Evolutionary conservation across 1,284 basidiomycete genomes (phyloP), one percentile per base, ranked within the genome.

Genomic region (Inonotus hispidus): DNA sequence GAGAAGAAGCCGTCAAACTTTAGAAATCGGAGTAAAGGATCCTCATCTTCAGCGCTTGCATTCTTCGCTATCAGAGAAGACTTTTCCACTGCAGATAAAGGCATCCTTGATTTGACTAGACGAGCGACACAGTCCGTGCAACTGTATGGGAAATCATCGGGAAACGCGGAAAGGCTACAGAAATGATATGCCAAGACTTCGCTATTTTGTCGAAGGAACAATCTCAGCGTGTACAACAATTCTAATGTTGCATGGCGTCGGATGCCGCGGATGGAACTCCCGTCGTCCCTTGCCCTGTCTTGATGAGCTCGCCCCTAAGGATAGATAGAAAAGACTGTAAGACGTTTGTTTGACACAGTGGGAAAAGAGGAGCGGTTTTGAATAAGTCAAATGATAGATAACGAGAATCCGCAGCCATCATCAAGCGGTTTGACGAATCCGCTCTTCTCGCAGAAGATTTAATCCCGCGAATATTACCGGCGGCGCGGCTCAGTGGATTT

Each of bases 221-320:
- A 10, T 43, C 19, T n/a, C 7, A 7, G n/a, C 11, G n/a, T 14
- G 7, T 21, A 43, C 39, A 43, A n/a, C 16, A n/a, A 55, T 13
- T 25, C 54, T 59, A 63, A n/a, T 56, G 52, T 39, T 63, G 61
- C 61, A 63, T 64, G 16, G 63, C 54, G 23, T 61, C 63, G 8
- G 47, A 29, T 19, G 43, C 55, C 29, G 16, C 55, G 13, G 61
- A 38, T 27, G 39, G 37, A 47, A 63, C 53, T 8, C 63, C 59
- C 3, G 59, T 61, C 23, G 63, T 62, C 21, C 70, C 75, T 65
- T 82, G 82, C 60, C 75, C 80, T 53, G 80, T 82, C 73, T 89
- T 90, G 50, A 79, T 79, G 19, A 90, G 75, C 66, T 90, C 87
- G 67, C 80, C 84, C 68, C 87, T 90, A n/a, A 16, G 32, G 8